phyloP scores from a whole-genome alignment of 2,329 filamentous ascomycete species.

The Fusarium bulbicola region DNA sequence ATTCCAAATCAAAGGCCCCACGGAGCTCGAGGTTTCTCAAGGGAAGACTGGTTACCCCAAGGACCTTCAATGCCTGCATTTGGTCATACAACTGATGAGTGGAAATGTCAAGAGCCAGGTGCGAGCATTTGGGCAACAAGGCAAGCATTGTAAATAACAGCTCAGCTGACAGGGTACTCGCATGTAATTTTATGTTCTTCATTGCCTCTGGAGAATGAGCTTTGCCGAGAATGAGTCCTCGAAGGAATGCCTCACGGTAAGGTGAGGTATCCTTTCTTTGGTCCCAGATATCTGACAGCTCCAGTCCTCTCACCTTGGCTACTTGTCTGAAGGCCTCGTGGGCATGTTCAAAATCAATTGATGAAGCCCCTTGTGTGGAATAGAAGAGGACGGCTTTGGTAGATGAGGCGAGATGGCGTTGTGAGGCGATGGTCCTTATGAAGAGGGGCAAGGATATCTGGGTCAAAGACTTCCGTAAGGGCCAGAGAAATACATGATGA shows the following conservation, averaged over 20 bases:
- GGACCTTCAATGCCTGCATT: neutral
- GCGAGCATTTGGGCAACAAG: constrained; percentile 1
- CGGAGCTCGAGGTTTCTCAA: neutral
- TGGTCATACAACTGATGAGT: neutral
- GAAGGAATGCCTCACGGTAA: neutral
- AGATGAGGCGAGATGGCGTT: constrained; percentile 10
- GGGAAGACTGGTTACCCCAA: constrained; percentile 4
- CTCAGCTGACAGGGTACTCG: neutral
- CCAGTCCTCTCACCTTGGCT: neutral
- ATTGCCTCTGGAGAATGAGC: neutral
- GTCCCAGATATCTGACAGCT: neutral
- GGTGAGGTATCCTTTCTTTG: neutral
- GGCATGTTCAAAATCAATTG: neutral
- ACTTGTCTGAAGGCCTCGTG: neutral
- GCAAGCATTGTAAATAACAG: neutral
- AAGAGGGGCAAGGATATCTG: constrained; percentile 8
- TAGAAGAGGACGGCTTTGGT: neutral
- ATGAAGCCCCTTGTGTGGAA: neutral
- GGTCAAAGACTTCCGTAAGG: neutral
- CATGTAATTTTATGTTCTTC: neutral
- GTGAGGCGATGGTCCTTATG: neutral
- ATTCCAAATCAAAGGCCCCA: neutral
- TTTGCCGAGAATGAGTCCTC: neutral
- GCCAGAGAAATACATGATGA: constrained; percentile 19
- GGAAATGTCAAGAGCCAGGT: neutral